Percentiles rank a stretch among this genome's conserved stretches.
These are phyloP conservation scores for Geotrichum armillariae DNA, from an alignment of 1,139 yeast species.

Conservation along the genomic window DNA sequence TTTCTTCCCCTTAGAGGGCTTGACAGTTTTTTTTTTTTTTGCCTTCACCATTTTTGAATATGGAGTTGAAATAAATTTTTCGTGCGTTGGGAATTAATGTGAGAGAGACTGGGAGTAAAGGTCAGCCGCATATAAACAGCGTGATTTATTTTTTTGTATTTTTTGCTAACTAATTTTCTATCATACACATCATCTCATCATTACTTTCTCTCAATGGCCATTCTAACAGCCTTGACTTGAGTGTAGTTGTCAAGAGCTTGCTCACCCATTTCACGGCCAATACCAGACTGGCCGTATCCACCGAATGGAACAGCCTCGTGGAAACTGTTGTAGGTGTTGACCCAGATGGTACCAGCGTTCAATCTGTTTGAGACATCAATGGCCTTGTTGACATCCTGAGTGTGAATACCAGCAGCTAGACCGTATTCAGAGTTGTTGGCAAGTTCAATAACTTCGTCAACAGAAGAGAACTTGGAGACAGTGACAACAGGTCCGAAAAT, in stretches of 20 bases:
- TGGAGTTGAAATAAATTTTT: too few relatives aligned
- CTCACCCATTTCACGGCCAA: constrained; percentile 89
- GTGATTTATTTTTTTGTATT: too few relatives aligned
- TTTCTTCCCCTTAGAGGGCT: too few relatives aligned
- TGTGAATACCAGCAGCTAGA: constrained; percentile 81
- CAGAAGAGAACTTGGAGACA: constrained; percentile 64
- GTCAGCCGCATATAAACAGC: too few relatives aligned
- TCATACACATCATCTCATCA: neutral
- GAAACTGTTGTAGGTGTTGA: constrained; percentile 80
- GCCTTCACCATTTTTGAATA: too few relatives aligned
- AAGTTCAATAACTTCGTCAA: constrained; percentile 63
- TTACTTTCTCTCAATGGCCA: constrained; percentile 22
- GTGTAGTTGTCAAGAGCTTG: constrained; percentile 78
- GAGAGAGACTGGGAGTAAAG: too few relatives aligned
- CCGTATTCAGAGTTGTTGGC: constrained; percentile 78
- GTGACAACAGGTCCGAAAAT: constrained; percentile 84
- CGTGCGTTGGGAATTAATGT: too few relatives aligned
- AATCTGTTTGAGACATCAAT: constrained; percentile 62
- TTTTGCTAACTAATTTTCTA: too few relatives aligned
- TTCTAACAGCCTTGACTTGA: constrained; percentile 69
- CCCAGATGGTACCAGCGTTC: constrained; percentile 82
- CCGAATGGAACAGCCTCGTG: constrained; percentile 78
- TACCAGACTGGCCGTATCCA: constrained; percentile 84
- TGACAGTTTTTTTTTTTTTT: too few relatives aligned
- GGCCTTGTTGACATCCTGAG: constrained; percentile 57